Base-by-base conservation (phyloP, 192 early-diverging fungal genomes). In the Haplosporangium gracile region DNA sequence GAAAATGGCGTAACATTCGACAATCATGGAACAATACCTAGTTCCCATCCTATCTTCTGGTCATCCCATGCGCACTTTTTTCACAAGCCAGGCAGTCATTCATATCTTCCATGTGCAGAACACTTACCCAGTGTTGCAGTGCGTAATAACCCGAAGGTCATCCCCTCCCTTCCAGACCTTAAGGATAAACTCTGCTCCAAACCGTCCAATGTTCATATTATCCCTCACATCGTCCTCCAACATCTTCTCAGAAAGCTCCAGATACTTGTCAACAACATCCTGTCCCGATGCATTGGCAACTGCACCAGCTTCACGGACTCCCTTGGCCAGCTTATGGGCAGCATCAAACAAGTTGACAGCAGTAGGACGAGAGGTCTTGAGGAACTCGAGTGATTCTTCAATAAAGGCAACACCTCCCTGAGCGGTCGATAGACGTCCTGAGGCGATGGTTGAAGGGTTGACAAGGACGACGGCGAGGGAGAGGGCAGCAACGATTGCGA, bases 311-410 rank as follows among this genome's bases (percentile, higher is more conserved):
- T 38, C 26, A 47, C 83, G 78, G 24, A 95, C 91, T 39, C 81
- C 72, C 18, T 60, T 51, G 39, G 78, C 78, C 55, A 94, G 68
- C 75, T 92, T 92, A 16, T 81, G 74, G 2, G 94, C 94, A 26
- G 98, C 97, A 79, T 98, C 97, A 87, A 98, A 98, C 49, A 99
- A 90, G 83, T 99, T 98, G 78, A 99, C 97, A 8, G 97, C 98
- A 0, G 98, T 99, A 3, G 97, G 98, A 2, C 98, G 94, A 47
- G 97, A 97, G 16, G 95, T 97, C 76, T 93, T 92, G n/a, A 97
- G 89, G 79, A 95, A 97, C 68, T 93, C 94, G 43, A 98, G 92
- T 29, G 92, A 92, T 5, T 47, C 51, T 32, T 78, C 38, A 49
- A 98, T 89, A 74, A 93, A 95, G 20, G 78, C 57, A 9, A 85